Evolutionary conservation across 768 basidiomycete species (phyloP).

Genomic region (Boletus sp.): DNA sequence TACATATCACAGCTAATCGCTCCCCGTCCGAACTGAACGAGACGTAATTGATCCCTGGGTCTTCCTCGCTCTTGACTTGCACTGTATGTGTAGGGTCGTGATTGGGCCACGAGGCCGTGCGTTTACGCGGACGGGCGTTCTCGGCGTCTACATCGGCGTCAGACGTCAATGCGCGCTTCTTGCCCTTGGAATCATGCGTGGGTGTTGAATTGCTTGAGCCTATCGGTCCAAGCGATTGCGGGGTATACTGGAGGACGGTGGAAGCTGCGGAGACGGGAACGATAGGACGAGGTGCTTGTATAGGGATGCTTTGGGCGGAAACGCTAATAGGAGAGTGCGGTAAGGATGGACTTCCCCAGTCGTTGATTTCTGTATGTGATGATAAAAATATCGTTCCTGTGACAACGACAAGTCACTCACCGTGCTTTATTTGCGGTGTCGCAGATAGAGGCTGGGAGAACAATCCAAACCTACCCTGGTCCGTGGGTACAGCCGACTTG

Average conservation of each 20-base stretch:
- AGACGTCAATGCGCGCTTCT: constrained; percentile 39
- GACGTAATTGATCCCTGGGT: constrained; percentile 47
- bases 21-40: constrained; percentile 53
- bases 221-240: constrained; percentile 14
- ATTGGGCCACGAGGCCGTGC: constrained; percentile 48
- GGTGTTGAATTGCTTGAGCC: constrained; percentile 28
- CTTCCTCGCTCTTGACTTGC: constrained; percentile 45
- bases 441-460: constrained; percentile 17
- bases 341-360: constrained; percentile 23
- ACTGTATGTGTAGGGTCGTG: constrained; percentile 38
- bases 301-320: constrained; percentile 21
- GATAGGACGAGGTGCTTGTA: constrained; percentile 32
- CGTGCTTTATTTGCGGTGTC: constrained; percentile 30
- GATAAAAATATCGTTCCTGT: background rate
- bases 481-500: constrained; percentile 15
- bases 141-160: constrained; percentile 26
- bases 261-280: constrained; percentile 32
- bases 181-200: constrained; percentile 29
- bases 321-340: constrained; percentile 15
- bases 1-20: constrained; percentile 58
- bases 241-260: constrained; percentile 30
- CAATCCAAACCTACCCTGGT: constrained; percentile 19
- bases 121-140: constrained; percentile 33
- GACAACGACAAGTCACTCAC: constrained; percentile 17
- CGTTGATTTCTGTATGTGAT: constrained; percentile 18